phyloP scores from a whole-genome alignment of 768 basidiomycete species.

The Pholiota conissans region DNA sequence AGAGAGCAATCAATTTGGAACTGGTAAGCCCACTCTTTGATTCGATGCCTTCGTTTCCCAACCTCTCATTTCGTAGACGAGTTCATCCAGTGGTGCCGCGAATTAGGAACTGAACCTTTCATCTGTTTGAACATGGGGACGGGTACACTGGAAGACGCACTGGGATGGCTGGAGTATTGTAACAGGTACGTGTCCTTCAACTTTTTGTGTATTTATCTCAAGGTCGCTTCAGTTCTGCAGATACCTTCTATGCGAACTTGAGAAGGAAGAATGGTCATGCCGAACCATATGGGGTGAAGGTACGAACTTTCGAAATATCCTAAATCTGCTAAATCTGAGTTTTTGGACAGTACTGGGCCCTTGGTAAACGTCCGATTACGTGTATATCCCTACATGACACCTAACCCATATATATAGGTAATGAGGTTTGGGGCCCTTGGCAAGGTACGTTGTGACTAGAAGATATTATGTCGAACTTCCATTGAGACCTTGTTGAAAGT shows the following conservation, averaged over 20 bases:
- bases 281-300: constrained; percentile 54
- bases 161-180: constrained; percentile 65
- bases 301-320: background rate
- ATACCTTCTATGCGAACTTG: constrained; percentile 55
- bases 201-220: background rate
- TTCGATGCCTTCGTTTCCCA: background rate
- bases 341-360: constrained; percentile 38
- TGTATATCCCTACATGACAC: too few relatives aligned
- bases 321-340: background rate
- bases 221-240: constrained; percentile 26
- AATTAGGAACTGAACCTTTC: constrained; percentile 53
- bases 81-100: constrained; percentile 57
- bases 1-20: constrained; percentile 64
- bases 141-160: constrained; percentile 57
- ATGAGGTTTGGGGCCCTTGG: constrained; percentile 60
- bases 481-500: constrained; percentile 27
- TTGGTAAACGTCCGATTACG: too few relatives aligned
- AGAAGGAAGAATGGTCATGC: constrained; percentile 56
- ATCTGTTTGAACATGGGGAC: constrained; percentile 68
- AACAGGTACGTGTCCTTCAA: constrained; percentile 37
- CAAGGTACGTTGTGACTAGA: constrained; percentile 43
- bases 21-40: constrained; percentile 29
- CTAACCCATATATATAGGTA: constrained; percentile 34
- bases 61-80: constrained; percentile 26
- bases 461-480: too few relatives aligned